Base-by-base conservation (phyloP, 768 basidiomycete species). In the Leccinum arenicola region DNA sequence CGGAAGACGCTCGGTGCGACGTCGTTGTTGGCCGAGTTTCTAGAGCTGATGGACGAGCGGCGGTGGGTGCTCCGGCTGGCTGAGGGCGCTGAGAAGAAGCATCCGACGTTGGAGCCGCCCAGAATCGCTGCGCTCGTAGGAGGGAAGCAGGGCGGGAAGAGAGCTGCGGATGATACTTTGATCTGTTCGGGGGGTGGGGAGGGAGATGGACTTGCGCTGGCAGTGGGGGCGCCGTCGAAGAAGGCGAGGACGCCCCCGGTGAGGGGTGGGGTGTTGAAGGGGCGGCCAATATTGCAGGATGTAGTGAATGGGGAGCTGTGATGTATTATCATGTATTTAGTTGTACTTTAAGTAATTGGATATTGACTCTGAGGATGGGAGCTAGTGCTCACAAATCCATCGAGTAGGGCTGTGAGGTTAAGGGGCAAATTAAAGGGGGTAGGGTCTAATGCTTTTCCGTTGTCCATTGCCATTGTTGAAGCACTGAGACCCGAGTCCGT, bases 61-160 rank as follows among this genome's bases (percentile, higher is more conserved):
- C 75, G 76, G 0, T 98, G 97, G 97, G 82, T 92, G 31, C 73
- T 89, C 48, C 61, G 64, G 11, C 76, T 97, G 51, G 82, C 80
- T 0, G 63, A 75, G 4, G 76, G 77, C 12, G 87, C 91, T 1
- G 79, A 90, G 59, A 62, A 55, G 27, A 63, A 79, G 58, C 89
- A 91, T 71, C 69, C 73, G 17, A 72, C 69, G 38, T 38, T 74
- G 50, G 61, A 64, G 58, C 55, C 67, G 0, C 68, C 65, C 3
- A 55, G 27, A 52, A 43, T 59, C 9, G 35, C 17, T 40, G 17
- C 38, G 17, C 4, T 7, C 19, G 19, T 60, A 17, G 48, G 57
- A 17, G 48, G 68, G 0, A 70, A 58, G 57, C 60, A 50, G n/a
- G 52, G 61, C 31, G 58, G 31, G 43, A 68, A 68, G 50, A 61